These are phyloP conservation scores for Colletotrichum somersetense DNA, from an alignment of 2,329 filamentous ascomycete species.

Conservation along the genomic window DNA sequence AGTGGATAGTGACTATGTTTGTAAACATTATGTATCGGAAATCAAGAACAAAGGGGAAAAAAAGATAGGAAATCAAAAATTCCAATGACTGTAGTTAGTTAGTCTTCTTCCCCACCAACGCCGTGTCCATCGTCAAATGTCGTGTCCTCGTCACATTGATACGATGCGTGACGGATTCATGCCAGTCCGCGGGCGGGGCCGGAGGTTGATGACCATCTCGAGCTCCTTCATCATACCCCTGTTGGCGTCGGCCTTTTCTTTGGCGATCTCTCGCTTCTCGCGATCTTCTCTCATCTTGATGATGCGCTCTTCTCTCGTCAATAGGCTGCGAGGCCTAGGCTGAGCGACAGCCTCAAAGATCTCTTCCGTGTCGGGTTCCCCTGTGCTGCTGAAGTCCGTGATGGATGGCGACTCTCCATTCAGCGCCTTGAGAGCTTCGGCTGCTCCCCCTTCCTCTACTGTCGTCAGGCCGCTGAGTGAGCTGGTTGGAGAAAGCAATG, in stretches of 20 bases:
- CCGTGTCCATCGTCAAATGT: slow-evolving; percentile 38
- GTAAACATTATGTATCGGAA: slow-evolving; percentile 23
- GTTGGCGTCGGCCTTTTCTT: slow-evolving; percentile 83
- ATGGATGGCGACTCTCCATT: slow-evolving; percentile 75
- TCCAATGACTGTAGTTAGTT: slow-evolving; percentile 40
- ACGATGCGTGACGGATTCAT: slow-evolving; percentile 53
- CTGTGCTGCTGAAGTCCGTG: slow-evolving; percentile 65
- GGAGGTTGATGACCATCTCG: slow-evolving; percentile 83
- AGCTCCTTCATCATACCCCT: slow-evolving; percentile 93
- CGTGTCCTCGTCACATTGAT: slow-evolving; percentile 56
- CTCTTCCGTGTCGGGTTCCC: slow-evolving; percentile 77
- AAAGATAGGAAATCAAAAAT: slow-evolving; percentile 16
- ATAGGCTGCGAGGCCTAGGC: slow-evolving; percentile 73
- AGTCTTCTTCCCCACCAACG: slow-evolving; percentile 29
- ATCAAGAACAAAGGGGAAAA: slow-evolving; percentile 13
- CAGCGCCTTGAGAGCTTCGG: slow-evolving; percentile 71
- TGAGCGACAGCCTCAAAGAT: slow-evolving; percentile 93
- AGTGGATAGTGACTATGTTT: slow-evolving; percentile 17
- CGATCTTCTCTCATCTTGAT: slow-evolving; percentile 90
- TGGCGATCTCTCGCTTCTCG: slow-evolving; percentile 76
- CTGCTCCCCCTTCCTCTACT: slow-evolving; percentile 63
- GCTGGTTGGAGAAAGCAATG: slow-evolving; percentile 68
- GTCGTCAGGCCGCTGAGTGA: slow-evolving; percentile 78
- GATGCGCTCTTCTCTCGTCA: slow-evolving; percentile 90
- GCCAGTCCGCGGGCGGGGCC: slow-evolving; percentile 57